A percentile compares a stretch with the other conserved stretches of the same genome.
Conservation (phyloP, 2,329 filamentous ascomycete genomes). For the Zalaria obscura region DNA sequence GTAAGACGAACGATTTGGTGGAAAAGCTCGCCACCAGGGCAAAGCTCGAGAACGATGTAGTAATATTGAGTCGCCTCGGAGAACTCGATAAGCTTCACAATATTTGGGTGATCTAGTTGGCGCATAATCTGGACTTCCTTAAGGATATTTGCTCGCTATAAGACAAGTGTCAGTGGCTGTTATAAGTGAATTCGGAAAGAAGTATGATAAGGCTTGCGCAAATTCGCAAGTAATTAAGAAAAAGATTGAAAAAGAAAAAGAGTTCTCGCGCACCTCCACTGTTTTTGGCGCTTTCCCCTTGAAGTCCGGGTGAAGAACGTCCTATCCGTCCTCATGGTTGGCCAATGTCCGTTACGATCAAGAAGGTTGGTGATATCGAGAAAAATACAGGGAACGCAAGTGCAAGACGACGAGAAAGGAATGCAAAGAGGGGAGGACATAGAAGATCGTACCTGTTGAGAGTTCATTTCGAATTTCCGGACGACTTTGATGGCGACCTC, state of each 20-base stretch:
- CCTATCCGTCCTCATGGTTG: constrained; percentile 59
- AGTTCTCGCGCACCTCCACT: constrained; percentile 74
- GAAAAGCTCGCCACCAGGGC: constrained; percentile 90
- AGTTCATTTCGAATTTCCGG: constrained; percentile 98
- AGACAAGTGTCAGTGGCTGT: constrained; percentile 25
- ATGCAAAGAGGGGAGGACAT: constrained; percentile 16
- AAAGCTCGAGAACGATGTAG: constrained; percentile 91
- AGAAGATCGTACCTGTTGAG: constrained; percentile 70
- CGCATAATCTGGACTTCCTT: constrained; percentile 99
- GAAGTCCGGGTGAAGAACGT: constrained; percentile 91
- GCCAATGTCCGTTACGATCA: constrained; percentile 17
- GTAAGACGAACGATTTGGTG: constrained; percentile 97
- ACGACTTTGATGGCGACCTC: constrained; percentile 98
- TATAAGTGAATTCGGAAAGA: constrained; percentile 17
- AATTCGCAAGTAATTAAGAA: constrained; percentile 3
- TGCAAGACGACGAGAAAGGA: constrained; percentile 18
- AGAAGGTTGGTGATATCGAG: constrained; percentile 10
- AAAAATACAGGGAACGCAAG: constrained; percentile 6
- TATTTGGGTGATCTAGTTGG: constrained; percentile 88
- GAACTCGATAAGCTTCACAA: constrained; percentile 86
- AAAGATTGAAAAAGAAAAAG: constrained; percentile 7
- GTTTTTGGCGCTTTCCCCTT: constrained; percentile 74
- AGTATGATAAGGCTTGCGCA: constrained; percentile 10
- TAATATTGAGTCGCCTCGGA: constrained; percentile 91
- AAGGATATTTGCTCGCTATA: constrained; percentile 84